Evolutionary conservation across 495 filamentous ascomycete genomes (phyloP).

Genomic region (Cercophora newfieldiana): DNA sequence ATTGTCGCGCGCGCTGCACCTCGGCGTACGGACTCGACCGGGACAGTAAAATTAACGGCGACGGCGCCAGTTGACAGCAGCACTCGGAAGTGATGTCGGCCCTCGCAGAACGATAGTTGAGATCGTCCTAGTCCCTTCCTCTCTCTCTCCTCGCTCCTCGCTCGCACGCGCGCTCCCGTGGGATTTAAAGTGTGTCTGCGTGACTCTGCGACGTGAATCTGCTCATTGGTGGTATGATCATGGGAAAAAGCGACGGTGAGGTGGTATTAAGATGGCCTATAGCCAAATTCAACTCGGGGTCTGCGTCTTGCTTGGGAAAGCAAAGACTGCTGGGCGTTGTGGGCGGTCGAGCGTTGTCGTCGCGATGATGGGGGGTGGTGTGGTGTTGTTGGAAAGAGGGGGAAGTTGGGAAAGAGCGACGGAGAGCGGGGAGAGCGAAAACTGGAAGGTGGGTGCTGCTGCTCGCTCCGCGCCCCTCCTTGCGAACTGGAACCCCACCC

Average conservation of each 20-base stretch:
- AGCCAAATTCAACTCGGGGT: conserved; percentile 25
- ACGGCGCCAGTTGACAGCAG: conserved; percentile 37
- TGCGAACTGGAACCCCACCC: conserved; percentile 16
- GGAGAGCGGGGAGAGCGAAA: conserved; percentile 33
- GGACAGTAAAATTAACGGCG: conserved; percentile 33
- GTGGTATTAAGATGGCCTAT: conserved; percentile 26
- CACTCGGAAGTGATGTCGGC: conserved; percentile 34
- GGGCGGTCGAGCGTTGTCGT: conserved; percentile 10
- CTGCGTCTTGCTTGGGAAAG: conserved; percentile 30
- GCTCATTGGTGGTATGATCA: conserved; percentile 62
- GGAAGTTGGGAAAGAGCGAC: conserved; percentile 34
- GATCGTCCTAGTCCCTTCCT: conserved; percentile 42
- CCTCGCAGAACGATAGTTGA: conserved; percentile 54
- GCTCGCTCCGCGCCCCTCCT: background rate
- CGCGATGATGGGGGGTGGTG: conserved; percentile 10
- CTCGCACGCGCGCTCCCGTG: conserved; percentile 55
- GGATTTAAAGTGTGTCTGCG: conserved; percentile 62
- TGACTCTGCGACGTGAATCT: conserved; percentile 48
- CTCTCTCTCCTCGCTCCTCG: conserved; percentile 35
- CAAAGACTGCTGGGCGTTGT: conserved; percentile 25
- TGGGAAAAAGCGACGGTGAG: conserved; percentile 40
- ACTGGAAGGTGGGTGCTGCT: conserved; percentile 25
- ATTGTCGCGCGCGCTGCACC: conserved; percentile 46
- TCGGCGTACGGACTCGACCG: conserved; percentile 27
- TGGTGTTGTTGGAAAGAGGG: conserved; percentile 31